phyloP scores from a whole-genome alignment of 2,329 filamentous ascomycete species.

The Ceratocystis cubensis region DNA sequence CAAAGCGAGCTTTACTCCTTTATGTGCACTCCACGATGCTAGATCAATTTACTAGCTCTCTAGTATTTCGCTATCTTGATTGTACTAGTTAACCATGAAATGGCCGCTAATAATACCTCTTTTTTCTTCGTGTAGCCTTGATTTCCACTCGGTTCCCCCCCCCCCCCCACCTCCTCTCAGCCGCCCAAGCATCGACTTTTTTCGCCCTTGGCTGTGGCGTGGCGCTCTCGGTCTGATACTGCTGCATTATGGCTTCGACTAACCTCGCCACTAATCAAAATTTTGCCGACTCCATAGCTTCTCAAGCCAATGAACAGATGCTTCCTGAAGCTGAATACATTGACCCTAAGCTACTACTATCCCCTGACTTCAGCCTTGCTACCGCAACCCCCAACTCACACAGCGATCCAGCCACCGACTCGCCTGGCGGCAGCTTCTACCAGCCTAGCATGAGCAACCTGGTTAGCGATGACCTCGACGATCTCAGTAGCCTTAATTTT shows the following conservation, averaged over 20 bases:
- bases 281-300: background rate
- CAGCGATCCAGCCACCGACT: background rate
- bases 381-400: background rate
- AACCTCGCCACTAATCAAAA: background rate
- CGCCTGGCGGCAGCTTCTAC: background rate
- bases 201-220: background rate
- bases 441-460: background rate
- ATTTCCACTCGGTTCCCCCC: background rate
- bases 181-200: background rate
- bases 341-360: constrained; percentile 9
- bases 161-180: background rate
- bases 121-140: background rate
- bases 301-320: background rate
- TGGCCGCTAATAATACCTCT: background rate
- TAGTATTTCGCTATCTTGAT: background rate
- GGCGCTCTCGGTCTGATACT: background rate
- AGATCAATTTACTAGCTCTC: no score
- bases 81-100: background rate
- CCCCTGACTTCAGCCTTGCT: background rate
- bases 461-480: background rate
- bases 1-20: no score
- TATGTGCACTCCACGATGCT: background rate
- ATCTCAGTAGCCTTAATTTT: background rate
- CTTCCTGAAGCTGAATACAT: background rate
- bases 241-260: background rate